Percentiles rank a stretch among this genome's conserved stretches.
phyloP scores from a whole-genome alignment of 2,329 filamentous ascomycete species.

The Colletotrichum cereale region DNA sequence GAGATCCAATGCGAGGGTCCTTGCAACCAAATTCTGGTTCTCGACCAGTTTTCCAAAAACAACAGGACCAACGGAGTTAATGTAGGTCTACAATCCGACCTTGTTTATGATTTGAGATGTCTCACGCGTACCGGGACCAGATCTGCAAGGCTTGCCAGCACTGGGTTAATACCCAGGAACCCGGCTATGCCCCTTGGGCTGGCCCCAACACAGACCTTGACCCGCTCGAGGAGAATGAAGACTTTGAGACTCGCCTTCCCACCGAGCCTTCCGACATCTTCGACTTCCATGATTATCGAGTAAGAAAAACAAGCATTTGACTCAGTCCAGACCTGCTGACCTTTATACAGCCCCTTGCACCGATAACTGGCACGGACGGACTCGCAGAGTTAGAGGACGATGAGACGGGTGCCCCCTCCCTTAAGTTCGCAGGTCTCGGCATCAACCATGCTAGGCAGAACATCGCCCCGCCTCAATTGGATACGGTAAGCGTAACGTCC shows the following conservation, averaged over 20 bases:
- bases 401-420: neutral
- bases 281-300: slow-evolving; percentile 19
- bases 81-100: slow-evolving; percentile 43
- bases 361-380: slow-evolving; percentile 26
- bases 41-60: slow-evolving; percentile 49
- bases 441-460: neutral
- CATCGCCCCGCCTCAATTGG: neutral
- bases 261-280: slow-evolving; percentile 33
- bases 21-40: slow-evolving; percentile 47
- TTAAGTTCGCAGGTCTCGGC: neutral
- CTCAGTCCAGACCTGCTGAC: neutral
- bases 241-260: slow-evolving; percentile 4
- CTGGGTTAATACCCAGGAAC: slow-evolving; percentile 54
- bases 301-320: neutral
- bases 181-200: slow-evolving; percentile 39
- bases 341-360: slow-evolving; percentile 26
- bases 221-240: slow-evolving; percentile 18
- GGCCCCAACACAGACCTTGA: slow-evolving; percentile 23
- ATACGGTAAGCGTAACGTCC: slow-evolving; percentile 1
- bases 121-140: slow-evolving; percentile 41
- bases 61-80: slow-evolving; percentile 46
- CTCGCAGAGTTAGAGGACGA: neutral
- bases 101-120: neutral
- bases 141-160: slow-evolving; percentile 51
- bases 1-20: slow-evolving; percentile 49